These are phyloP conservation scores for Paraconiothyrium sp. DNA, from an alignment of 2,329 filamentous ascomycete species.

Conservation along the genomic window DNA sequence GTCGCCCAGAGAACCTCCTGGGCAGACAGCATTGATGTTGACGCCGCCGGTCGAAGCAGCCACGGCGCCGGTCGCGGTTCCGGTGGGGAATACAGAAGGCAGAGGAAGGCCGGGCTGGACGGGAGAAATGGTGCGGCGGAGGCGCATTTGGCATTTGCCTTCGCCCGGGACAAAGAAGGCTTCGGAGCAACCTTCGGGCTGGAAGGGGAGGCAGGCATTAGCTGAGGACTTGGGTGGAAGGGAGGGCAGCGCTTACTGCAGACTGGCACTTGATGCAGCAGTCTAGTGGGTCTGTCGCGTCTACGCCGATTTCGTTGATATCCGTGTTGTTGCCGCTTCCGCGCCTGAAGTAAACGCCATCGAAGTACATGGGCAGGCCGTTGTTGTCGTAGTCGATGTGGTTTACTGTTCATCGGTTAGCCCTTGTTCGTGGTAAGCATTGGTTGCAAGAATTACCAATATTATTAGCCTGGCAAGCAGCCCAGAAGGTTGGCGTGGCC, in stretches of 20 bases:
- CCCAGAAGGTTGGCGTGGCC: constrained; percentile 30
- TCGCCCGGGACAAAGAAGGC: constrained; percentile 33
- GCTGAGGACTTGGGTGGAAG: not conserved
- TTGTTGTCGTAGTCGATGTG: constrained; percentile 26
- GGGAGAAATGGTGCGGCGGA: constrained; percentile 24
- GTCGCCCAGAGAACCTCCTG: constrained; percentile 25
- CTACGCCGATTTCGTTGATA: constrained; percentile 30
- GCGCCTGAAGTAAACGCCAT: constrained; percentile 32
- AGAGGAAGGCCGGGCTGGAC: constrained; percentile 12
- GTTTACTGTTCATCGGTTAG: constrained; percentile 26
- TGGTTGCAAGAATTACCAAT: constrained; percentile 28
- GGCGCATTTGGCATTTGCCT: constrained; percentile 34
- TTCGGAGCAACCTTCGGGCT: constrained; percentile 34
- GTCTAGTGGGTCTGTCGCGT: constrained; percentile 20
- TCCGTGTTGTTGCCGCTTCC: constrained; percentile 32
- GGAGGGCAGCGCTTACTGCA: constrained; percentile 24
- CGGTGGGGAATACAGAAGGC: constrained; percentile 5
- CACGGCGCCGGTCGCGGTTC: constrained; percentile 13
- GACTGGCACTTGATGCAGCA: constrained; percentile 42
- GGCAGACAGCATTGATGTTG: constrained; percentile 16
- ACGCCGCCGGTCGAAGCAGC: constrained; percentile 16
- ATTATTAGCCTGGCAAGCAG: constrained; percentile 36
- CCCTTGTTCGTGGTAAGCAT: not conserved
- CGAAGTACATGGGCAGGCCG: constrained; percentile 29
- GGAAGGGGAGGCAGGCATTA: not conserved